phyloP scores from a whole-genome alignment of 108 stramenopile genomes.

The Skeletonema grethae region DNA sequence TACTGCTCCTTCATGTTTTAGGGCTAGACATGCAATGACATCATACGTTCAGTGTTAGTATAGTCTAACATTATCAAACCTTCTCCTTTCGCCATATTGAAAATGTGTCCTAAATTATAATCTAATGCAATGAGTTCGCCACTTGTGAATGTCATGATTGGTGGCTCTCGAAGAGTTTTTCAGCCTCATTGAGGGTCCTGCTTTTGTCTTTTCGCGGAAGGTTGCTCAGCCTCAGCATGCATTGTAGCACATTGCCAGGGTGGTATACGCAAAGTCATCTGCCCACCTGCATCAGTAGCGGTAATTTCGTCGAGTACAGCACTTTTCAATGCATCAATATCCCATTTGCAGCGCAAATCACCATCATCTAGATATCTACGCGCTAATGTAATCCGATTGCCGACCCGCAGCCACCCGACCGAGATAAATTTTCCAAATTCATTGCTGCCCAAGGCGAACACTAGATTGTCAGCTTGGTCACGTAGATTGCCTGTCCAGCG shows the following conservation, averaged over 20 bases:
- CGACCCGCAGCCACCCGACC: slow-evolving; percentile 64
- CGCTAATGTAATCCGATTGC: slow-evolving; percentile 62
- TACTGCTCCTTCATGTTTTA: no score
- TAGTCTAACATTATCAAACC: no score
- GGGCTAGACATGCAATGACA: no score
- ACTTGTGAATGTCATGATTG: not conserved
- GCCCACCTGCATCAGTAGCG: slow-evolving; percentile 31
- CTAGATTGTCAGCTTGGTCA: slow-evolving; percentile 51
- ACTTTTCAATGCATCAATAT: slow-evolving; percentile 47
- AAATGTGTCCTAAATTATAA: not conserved
- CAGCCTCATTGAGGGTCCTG: slow-evolving; percentile 1
- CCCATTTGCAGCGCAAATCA: slow-evolving; percentile 59
- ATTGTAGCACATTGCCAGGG: slow-evolving; percentile 63
- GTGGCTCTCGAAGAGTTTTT: not conserved
- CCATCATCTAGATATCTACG: slow-evolving; percentile 59
- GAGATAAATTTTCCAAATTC: slow-evolving; percentile 60
- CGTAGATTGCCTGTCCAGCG: slow-evolving; percentile 60
- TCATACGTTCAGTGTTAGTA: no score
- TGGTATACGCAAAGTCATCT: slow-evolving; percentile 34
- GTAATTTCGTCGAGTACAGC: slow-evolving; percentile 49
- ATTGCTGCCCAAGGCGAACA: slow-evolving; percentile 60
- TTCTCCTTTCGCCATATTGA: no score
- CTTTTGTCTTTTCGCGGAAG: slow-evolving; percentile 27
- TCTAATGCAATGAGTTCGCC: not conserved
- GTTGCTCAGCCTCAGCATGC: slow-evolving; percentile 27